These are phyloP conservation scores for Triticum aestivum DNA, from an alignment of 176 grass and related monocot species.

Conservation along the genomic window IWGSC_CS_RefSeq_v2.1 NC_057803.1:551460874-551461373, in stretches of 20 bases:
- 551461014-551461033: background rate
- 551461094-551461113: background rate
- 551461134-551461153: constrained; percentile 26
- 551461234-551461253: constrained; percentile 46
- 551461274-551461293: background rate
- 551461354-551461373: background rate
- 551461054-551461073: constrained; percentile 40
- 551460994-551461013: constrained; percentile 13
- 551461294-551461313: background rate
- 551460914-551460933: background rate
- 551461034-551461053: constrained; percentile 55
- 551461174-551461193: background rate
- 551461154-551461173: constrained; percentile 28
- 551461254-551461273: constrained; percentile 12
- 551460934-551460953: background rate
- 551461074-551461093: background rate
- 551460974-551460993: constrained; percentile 60
- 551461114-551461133: background rate
- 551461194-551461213: constrained; percentile 24
- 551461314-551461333: constrained; percentile 12
- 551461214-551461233: constrained; percentile 21
- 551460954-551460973: constrained; percentile 39
- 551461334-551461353: background rate
- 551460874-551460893: background rate
- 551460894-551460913: background rate